A percentile compares a stretch with the other conserved stretches of the same genome.
phyloP scores from a whole-genome alignment of 805 yeast genomes.

The Metschnikowia drakensbergensis region DNA sequence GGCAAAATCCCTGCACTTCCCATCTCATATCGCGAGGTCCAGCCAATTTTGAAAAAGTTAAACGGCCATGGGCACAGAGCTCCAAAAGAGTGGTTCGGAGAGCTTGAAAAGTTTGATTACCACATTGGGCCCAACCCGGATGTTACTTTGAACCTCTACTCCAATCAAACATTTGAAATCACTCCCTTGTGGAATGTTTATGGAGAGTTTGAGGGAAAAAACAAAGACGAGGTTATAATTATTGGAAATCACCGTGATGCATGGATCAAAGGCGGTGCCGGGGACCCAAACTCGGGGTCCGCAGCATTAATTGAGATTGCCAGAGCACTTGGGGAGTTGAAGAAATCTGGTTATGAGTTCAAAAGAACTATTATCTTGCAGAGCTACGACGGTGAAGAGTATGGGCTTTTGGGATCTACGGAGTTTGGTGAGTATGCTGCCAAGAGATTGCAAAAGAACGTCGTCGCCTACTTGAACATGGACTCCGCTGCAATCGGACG shows the following conservation, averaged over 20 bases:
- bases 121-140: constrained; percentile 48
- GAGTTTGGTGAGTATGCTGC: constrained; percentile 68
- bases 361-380: constrained; percentile 63
- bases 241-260: constrained; percentile 79
- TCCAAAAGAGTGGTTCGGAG: constrained; percentile 37
- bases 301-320: constrained; percentile 63
- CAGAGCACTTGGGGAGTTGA: constrained; percentile 52
- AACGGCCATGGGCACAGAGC: constrained; percentile 55
- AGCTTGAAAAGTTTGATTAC: constrained; percentile 44
- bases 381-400: constrained; percentile 81
- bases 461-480: constrained; percentile 64
- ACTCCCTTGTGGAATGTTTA: constrained; percentile 61
- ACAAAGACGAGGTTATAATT: constrained; percentile 51
- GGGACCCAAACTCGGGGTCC: constrained; percentile 75
- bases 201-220: constrained; percentile 55
- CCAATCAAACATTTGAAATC: constrained; percentile 58
- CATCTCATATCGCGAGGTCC: constrained; percentile 57
- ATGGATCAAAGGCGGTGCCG: constrained; percentile 77
- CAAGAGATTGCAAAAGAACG: constrained; percentile 42
- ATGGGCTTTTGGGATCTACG: constrained; percentile 70
- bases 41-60: constrained; percentile 56
- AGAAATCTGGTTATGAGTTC: constrained; percentile 66
- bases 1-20: constrained; percentile 73
- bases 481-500: constrained; percentile 62
- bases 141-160: constrained; percentile 49